phyloP scores from a whole-genome alignment of 2,329 filamentous ascomycete genomes.

The Apiospora malaysiana region DNA sequence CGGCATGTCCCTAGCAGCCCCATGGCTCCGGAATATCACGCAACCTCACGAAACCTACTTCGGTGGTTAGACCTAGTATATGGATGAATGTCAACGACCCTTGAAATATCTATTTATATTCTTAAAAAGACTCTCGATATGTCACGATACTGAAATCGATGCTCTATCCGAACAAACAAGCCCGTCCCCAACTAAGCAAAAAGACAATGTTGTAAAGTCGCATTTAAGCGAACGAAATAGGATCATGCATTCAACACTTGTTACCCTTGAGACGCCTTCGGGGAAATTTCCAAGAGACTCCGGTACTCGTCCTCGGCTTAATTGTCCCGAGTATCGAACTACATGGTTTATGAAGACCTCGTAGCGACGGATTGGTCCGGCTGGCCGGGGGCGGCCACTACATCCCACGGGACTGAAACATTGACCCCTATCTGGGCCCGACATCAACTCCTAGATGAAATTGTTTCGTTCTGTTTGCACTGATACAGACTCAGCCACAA shows the following conservation, averaged over 20 bases:
- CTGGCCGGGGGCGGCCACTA: background rate
- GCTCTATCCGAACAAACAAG: no score
- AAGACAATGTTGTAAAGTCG: no score
- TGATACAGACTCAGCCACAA: background rate
- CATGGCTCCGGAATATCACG: background rate
- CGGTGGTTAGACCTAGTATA: background rate
- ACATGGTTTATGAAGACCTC: background rate
- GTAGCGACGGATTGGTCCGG: no score
- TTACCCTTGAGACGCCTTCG: background rate
- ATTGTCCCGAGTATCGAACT: background rate
- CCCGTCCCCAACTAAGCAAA: no score
- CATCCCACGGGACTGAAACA: constrained; percentile 1
- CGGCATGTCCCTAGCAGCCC: background rate
- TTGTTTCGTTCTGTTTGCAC: background rate
- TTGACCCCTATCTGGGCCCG: background rate
- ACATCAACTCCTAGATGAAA: background rate
- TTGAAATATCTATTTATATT: background rate
- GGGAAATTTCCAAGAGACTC: background rate
- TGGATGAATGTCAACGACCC: background rate
- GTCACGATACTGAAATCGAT: no score
- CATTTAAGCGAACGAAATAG: background rate
- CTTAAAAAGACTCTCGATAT: no score
- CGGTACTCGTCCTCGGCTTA: no score
- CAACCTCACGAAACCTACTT: background rate
- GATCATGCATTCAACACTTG: background rate